A percentile compares a stretch with the other conserved stretches of the same genome.
Conservation (phyloP, 1,139 yeast genomes). For the Diutina scorzettiae region DNA sequence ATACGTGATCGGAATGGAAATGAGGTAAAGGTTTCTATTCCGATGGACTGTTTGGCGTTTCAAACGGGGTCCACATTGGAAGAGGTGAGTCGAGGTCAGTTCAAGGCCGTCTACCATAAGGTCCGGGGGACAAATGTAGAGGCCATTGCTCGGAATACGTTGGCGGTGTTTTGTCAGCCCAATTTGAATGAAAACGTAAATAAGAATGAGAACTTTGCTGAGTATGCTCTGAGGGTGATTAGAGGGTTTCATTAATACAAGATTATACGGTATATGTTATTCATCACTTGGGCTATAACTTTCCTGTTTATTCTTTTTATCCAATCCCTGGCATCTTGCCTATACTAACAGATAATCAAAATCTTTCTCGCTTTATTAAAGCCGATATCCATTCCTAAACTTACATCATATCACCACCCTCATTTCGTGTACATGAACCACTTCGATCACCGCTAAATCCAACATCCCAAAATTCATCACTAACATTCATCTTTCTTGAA, state of each 20-base stretch:
- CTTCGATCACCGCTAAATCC: no score
- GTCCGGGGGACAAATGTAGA: constrained; percentile 33
- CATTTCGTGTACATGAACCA: no score
- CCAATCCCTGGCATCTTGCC: no score
- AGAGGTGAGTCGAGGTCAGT: constrained; percentile 35
- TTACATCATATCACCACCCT: no score
- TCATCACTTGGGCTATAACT: no score
- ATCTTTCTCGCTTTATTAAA: no score
- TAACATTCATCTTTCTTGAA: no score
- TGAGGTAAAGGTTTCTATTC: constrained; percentile 41
- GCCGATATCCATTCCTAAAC: no score
- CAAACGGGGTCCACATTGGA: constrained; percentile 56
- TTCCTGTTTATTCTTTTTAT: no score
- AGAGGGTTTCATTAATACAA: constrained; percentile 5
- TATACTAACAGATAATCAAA: no score
- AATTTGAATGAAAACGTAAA: constrained; percentile 39
- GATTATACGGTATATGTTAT: no score
- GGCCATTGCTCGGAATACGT: constrained; percentile 38
- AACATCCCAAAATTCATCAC: no score
- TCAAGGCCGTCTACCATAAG: constrained; percentile 52
- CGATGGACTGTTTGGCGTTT: constrained; percentile 45
- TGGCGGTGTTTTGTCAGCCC: constrained; percentile 59
- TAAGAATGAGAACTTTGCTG: constrained; percentile 34
- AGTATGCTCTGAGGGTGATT: constrained; percentile 30
- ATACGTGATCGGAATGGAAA: constrained; percentile 36